Percentiles rank a stretch among this genome's conserved stretches.
These are phyloP conservation scores for Astrocystis sublimbata DNA, from an alignment of 495 filamentous ascomycete genomes.

Conservation along the genomic window DNA sequence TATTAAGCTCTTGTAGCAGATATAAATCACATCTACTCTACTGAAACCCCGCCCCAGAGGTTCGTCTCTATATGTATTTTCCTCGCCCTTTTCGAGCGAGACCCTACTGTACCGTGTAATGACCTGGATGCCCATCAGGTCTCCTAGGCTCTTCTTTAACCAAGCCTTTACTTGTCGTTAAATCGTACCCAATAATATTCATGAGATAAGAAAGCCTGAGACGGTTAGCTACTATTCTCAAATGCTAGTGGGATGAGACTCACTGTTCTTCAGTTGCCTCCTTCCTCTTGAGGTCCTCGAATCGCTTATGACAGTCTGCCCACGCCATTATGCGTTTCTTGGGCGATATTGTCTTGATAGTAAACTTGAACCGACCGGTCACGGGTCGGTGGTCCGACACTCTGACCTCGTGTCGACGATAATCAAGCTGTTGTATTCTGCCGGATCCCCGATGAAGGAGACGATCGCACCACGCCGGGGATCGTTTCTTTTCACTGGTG, in stretches of 20 bases:
- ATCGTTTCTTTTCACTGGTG: conserved; percentile 87
- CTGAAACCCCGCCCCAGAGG: background rate
- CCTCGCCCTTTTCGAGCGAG: background rate
- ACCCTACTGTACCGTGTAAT: conserved; percentile 25
- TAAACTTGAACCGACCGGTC: conserved; percentile 75
- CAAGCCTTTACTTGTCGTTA: conserved; percentile 38
- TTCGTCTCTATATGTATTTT: background rate
- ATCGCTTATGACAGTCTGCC: conserved; percentile 70
- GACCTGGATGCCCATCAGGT: conserved; percentile 33
- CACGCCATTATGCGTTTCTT: conserved; percentile 63
- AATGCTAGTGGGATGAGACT: conserved; percentile 21
- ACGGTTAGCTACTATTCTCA: conserved; percentile 21
- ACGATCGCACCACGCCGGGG: conserved; percentile 97
- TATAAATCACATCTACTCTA: background rate
- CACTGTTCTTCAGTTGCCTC: conserved; percentile 59
- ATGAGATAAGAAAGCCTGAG: conserved; percentile 47
- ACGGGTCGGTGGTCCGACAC: conserved; percentile 94
- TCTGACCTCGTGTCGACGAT: conserved; percentile 82
- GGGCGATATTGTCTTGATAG: conserved; percentile 74
- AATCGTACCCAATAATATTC: conserved; percentile 48
- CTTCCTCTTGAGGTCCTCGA: conserved; percentile 68
- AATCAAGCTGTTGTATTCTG: conserved; percentile 82
- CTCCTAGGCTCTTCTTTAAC: conserved; percentile 39
- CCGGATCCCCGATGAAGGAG: conserved; percentile 82
- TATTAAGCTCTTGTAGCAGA: background rate